Base-by-base conservation (phyloP, 83 land plant species). In the Thuja plicata region DNA sequence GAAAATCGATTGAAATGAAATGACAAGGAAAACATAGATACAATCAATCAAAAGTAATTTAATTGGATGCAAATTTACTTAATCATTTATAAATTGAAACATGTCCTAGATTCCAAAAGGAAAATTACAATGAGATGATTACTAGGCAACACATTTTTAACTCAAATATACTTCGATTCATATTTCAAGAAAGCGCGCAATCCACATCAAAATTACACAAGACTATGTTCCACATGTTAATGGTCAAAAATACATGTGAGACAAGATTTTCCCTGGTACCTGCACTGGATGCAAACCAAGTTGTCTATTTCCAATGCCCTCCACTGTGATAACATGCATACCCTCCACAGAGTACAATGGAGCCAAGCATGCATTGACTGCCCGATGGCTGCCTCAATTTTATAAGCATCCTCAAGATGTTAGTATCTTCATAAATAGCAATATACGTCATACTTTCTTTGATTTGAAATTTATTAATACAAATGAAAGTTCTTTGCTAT, bases 331-430 rank as follows among this genome's bases (percentile, higher is more conserved):
- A 15, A 97, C 93, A 89, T 98, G 99, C 99, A 97, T 98, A 35
- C 99, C 99, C 91, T 98, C 99, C 40, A 98, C 96, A 76, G 99
- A 96, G 90, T 97, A 98, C 13, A 98, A 87, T 41, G 99, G 99
- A 89, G 99, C 96, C 90, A 98, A 94, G 90, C 99, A 98, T 84
- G 99, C 99, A 92, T 98, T 98, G 45, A 97, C 89, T 48, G 99
- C 96, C 66, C 92, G 92, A 87, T 98, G 97, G 90, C 99, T 98
- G 93, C 81, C 90, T 73, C 87, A 82, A 6, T 16, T 45, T 43
- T 40, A 41, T 40, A 40, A 40, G 48, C 46, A 80, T 40, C 46
- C 45, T 41, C 41, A 80, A 10, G 27, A 41, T 27, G 41, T 41
- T 24, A 80, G 84, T 43, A 80, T 80, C 84, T 80, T 80, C 84